Evolutionary conservation across 768 basidiomycete species (phyloP).

Genomic region (Agrocybe praecox): DNA sequence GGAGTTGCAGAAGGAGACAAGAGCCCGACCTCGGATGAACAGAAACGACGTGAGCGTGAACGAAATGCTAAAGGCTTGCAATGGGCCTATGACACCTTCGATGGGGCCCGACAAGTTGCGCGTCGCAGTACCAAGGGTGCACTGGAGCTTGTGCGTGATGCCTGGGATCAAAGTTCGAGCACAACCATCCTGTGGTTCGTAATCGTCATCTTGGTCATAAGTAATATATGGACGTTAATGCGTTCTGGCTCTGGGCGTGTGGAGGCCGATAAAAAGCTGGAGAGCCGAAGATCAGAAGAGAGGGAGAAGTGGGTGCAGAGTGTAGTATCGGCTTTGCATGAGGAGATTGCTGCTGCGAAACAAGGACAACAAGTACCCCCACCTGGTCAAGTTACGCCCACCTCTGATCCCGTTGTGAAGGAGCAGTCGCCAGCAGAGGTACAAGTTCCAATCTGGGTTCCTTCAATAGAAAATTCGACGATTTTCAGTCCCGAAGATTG

Average conservation of each 20-base stretch:
- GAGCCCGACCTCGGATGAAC: slow-evolving; percentile 29
- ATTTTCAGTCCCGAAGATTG: slow-evolving; percentile 19
- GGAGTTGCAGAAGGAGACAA: slow-evolving; percentile 20
- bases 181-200: slow-evolving; percentile 75
- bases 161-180: slow-evolving; percentile 76
- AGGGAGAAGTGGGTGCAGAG: slow-evolving; percentile 77
- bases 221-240: slow-evolving; percentile 71
- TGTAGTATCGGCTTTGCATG: slow-evolving; percentile 72
- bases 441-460: neutral
- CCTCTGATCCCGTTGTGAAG: neutral
- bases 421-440: neutral
- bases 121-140: slow-evolving; percentile 70
- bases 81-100: slow-evolving; percentile 89
- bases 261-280: slow-evolving; percentile 45
- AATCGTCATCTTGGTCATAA: slow-evolving; percentile 71
- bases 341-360: slow-evolving; percentile 60
- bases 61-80: slow-evolving; percentile 75
- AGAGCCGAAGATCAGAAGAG: slow-evolving; percentile 62
- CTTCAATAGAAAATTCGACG: neutral
- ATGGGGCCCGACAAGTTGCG: slow-evolving; percentile 74
- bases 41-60: slow-evolving; percentile 66
- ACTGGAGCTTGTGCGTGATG: slow-evolving; percentile 76
- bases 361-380: slow-evolving; percentile 10
- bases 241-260: slow-evolving; percentile 41
- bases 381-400: slow-evolving; percentile 3